Conservation (phyloP, 306 rosid species). For the Gastrolobium bilobum region DNA sequence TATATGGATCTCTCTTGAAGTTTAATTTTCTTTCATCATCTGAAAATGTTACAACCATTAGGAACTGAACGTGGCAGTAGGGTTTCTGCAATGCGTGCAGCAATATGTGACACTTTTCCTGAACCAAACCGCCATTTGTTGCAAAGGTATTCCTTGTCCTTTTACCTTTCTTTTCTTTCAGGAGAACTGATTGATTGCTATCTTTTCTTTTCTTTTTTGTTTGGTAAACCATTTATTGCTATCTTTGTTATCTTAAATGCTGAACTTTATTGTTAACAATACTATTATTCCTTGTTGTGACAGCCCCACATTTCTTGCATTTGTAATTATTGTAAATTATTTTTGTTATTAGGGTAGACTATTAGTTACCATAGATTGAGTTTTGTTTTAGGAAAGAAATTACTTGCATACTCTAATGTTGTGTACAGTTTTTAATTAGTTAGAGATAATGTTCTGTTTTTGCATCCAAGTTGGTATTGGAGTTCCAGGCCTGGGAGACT, state of each 20-base stretch:
- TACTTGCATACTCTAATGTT: too few relatives aligned
- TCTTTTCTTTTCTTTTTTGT: not conserved
- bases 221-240: not conserved
- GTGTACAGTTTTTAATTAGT: too few relatives aligned
- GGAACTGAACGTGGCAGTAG: constrained; percentile 81
- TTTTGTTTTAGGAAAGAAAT: too few relatives aligned
- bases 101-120: constrained; percentile 92
- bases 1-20: constrained; percentile 24
- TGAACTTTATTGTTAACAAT: constrained; percentile 8
- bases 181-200: not conserved
- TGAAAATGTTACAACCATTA: constrained; percentile 47
- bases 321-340: constrained; percentile 18
- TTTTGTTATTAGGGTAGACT: constrained; percentile 9
- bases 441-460: too few relatives aligned
- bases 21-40: constrained; percentile 37
- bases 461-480: too few relatives aligned
- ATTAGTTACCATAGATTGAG: not conserved
- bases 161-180: constrained; percentile 18
- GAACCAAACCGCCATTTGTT: constrained; percentile 94
- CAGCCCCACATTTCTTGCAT: too few relatives aligned
- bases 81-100: constrained; percentile 83
- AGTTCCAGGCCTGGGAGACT: too few relatives aligned
- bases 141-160: constrained; percentile 72
- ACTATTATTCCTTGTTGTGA: constrained; percentile 8
- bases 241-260: constrained; percentile 22